Conservation (phyloP, 495 filamentous ascomycete genomes). For the Aspergillus ostianus region DNA sequence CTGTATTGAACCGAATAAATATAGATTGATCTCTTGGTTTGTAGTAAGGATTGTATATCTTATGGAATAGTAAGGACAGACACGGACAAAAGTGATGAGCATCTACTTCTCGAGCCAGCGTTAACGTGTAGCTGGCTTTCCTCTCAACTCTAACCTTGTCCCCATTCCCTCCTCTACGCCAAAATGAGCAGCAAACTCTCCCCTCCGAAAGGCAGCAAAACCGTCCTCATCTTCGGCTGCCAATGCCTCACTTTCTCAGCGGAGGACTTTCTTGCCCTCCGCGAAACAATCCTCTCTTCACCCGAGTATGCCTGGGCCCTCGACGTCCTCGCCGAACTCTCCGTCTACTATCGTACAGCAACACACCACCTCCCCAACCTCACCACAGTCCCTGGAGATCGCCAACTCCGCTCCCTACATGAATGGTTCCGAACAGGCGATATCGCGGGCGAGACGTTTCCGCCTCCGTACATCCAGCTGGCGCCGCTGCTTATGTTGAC, state of each 20-base stretch:
- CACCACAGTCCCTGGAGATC: constrained; percentile 16
- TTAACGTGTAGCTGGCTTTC: background rate
- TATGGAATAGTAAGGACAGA: background rate
- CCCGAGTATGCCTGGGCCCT: constrained; percentile 31
- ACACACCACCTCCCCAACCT: constrained; percentile 24
- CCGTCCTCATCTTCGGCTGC: constrained; percentile 32
- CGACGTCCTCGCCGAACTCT: constrained; percentile 26
- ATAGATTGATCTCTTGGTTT: too few species aligned
- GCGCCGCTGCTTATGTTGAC: constrained; percentile 37
- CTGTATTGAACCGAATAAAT: too few species aligned
- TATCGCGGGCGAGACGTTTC: constrained; percentile 13
- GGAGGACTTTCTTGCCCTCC: constrained; percentile 24
- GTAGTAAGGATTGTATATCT: too few species aligned
- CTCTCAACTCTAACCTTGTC: background rate
- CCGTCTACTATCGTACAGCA: constrained; percentile 29
- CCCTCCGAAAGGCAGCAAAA: constrained; percentile 2
- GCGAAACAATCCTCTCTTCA: constrained; percentile 26
- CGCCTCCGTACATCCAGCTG: constrained; percentile 32
- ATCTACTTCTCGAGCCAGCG: background rate
- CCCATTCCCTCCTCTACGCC: background rate
- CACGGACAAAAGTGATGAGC: background rate
- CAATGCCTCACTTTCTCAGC: constrained; percentile 34
- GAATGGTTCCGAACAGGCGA: constrained; percentile 27
- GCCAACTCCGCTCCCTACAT: constrained; percentile 24
- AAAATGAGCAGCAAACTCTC: constrained; percentile 1